Conservation (phyloP, 202 grass and related monocot genomes). For the Panicum hallii region DNA sequence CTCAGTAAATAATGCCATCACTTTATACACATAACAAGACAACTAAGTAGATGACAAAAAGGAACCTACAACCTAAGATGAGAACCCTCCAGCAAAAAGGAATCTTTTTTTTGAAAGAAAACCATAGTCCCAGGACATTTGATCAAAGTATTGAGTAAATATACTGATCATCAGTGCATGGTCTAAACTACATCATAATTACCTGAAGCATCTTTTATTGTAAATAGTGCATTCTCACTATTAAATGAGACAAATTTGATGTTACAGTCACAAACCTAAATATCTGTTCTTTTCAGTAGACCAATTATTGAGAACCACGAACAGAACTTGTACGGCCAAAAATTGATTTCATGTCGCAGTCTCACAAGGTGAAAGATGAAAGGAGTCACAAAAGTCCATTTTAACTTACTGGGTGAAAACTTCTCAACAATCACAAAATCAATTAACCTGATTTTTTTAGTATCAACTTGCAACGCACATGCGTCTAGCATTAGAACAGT, state of each 20-base stretch:
- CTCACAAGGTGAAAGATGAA: neutral
- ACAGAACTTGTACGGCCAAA: neutral
- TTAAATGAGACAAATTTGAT: neutral
- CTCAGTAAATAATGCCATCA: neutral
- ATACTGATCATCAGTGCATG: neutral
- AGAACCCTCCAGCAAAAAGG: neutral
- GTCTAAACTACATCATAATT: neutral
- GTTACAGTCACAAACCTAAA: slow-evolving; percentile 29
- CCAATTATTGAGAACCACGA: neutral
- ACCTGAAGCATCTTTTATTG: neutral
- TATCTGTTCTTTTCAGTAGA: neutral
- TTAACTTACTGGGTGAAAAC: neutral
- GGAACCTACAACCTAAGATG: neutral
- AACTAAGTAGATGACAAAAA: neutral
- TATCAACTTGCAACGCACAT: neutral
- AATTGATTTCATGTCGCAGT: neutral
- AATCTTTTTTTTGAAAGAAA: too few relatives aligned
- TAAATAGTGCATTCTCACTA: neutral
- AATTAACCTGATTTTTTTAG: neutral
- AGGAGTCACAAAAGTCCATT: neutral
- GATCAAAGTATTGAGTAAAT: neutral
- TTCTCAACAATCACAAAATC: neutral
- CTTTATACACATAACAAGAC: slow-evolving; percentile 15
- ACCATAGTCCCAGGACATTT: neutral
- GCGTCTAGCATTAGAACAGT: neutral